A percentile compares a stretch with the other conserved stretches of the same genome.
Conservation (phyloP, 345 rosid genomes). For the Brassica carinata region DNA sequence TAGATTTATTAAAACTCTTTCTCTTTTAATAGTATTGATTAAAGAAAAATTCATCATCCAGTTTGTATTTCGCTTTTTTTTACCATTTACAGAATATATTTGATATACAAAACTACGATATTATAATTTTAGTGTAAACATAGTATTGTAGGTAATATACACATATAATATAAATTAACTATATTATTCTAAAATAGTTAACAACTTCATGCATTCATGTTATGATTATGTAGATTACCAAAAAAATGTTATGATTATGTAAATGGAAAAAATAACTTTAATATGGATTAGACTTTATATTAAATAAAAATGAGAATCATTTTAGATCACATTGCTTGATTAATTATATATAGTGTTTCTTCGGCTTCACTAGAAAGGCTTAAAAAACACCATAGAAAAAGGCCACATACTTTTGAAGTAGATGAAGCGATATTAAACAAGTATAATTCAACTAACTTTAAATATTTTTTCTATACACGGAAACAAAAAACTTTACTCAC, state of each 20-base stretch:
- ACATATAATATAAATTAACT: too few species aligned
- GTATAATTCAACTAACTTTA: not conserved
- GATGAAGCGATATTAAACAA: constrained; percentile 4
- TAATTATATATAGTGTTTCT: constrained; percentile 2
- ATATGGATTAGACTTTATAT: too few species aligned
- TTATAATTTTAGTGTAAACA: not conserved
- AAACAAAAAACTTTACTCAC: constrained; percentile 6
- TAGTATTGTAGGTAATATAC: too few species aligned
- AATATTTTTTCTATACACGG: not conserved
- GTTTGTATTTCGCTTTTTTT: not conserved
- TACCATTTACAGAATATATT: not conserved
- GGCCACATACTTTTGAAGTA: constrained; percentile 21
- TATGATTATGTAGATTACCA: not conserved
- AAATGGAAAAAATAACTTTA: too few species aligned
- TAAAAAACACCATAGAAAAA: constrained; percentile 31
- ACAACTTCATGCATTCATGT: not conserved
- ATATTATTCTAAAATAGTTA: not conserved
- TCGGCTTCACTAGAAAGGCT: constrained; percentile 37
- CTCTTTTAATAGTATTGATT: too few species aligned
- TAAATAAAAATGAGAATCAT: not conserved
- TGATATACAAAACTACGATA: not conserved
- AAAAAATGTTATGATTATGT: not conserved
- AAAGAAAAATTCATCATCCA: not conserved
- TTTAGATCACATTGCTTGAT: not conserved
- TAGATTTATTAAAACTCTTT: too few species aligned